These are phyloP conservation scores for Trichoderma gracile DNA, from an alignment of 2,329 filamentous ascomycete species.

Conservation along the genomic window DNA sequence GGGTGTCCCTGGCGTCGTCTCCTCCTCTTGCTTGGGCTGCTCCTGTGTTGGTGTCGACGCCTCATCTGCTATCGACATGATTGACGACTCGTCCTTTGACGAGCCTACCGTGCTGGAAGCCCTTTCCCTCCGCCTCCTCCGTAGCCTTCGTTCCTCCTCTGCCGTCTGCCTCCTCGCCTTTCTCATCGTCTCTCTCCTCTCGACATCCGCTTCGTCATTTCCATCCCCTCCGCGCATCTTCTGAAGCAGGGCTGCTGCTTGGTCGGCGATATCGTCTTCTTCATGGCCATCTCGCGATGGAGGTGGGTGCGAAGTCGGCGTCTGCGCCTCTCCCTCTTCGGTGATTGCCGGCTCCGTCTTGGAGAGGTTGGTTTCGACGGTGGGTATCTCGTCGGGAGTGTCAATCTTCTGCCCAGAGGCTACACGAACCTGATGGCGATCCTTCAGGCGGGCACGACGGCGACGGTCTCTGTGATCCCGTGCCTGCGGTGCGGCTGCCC, in stretches of 20 bases:
- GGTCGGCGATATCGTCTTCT: conserved; percentile 77
- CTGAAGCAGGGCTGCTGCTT: conserved; percentile 80
- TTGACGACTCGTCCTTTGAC: conserved; percentile 31
- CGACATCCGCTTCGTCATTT: conserved; percentile 50
- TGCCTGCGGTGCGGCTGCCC: conserved; percentile 86
- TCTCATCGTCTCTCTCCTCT: conserved; percentile 62
- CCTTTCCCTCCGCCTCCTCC: conserved; percentile 67
- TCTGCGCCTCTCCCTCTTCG: conserved; percentile 44
- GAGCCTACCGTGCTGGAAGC: conserved; percentile 43
- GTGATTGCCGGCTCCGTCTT: conserved; percentile 43
- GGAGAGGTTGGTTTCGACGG: conserved; percentile 48
- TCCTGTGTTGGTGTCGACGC: conserved; percentile 25
- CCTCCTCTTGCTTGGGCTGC: conserved; percentile 24
- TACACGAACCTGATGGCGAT: conserved; percentile 84
- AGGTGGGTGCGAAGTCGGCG: conserved; percentile 52
- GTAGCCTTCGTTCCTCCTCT: conserved; percentile 71
- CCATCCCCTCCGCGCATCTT: conserved; percentile 72
- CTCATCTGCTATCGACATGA: conserved; percentile 26
- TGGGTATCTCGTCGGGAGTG: conserved; percentile 64
- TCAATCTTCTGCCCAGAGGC: conserved; percentile 86
- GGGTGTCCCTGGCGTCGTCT: background rate
- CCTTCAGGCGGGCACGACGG: conserved; percentile 83
- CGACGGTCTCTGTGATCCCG: conserved; percentile 87
- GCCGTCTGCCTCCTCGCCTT: conserved; percentile 67
- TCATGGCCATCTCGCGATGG: conserved; percentile 47